These are phyloP conservation scores for Diutina rugosa DNA, from an alignment of 1,139 yeast species.

Conservation along the genomic window DNA sequence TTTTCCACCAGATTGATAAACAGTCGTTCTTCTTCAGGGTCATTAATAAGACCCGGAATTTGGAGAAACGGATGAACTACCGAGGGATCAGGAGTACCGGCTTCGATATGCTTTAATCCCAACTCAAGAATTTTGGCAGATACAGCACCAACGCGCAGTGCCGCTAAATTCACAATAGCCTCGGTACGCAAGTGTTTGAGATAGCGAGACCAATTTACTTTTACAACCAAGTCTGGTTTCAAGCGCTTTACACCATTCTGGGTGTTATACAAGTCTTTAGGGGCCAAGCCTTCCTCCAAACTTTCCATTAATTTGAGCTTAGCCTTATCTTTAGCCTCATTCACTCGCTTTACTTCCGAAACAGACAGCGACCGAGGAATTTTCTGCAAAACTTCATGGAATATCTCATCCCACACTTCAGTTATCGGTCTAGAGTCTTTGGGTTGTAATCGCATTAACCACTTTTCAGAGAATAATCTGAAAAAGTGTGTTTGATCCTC, in stretches of 20 bases:
- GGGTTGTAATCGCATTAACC: slow-evolving; percentile 35
- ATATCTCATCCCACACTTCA: slow-evolving; percentile 46
- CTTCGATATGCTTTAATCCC: slow-evolving; percentile 48
- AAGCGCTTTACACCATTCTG: slow-evolving; percentile 27
- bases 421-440: slow-evolving; percentile 32
- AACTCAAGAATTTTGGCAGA: slow-evolving; percentile 54
- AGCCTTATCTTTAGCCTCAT: slow-evolving; percentile 53
- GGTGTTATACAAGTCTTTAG: slow-evolving; percentile 17
- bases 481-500: slow-evolving; percentile 24
- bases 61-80: slow-evolving; percentile 16
- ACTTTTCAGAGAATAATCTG: slow-evolving; percentile 40
- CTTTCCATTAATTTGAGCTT: slow-evolving; percentile 28
- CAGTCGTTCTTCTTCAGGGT: slow-evolving; percentile 24
- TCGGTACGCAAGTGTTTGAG: slow-evolving; percentile 53
- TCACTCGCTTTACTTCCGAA: slow-evolving; percentile 50
- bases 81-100: slow-evolving; percentile 26
- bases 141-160: slow-evolving; percentile 56
- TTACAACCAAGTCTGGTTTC: slow-evolving; percentile 37
- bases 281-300: slow-evolving; percentile 11
- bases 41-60: slow-evolving; percentile 25
- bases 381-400: slow-evolving; percentile 33
- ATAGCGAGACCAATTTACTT: slow-evolving; percentile 55
- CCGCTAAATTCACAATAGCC: slow-evolving; percentile 51
- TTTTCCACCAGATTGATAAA: slow-evolving; percentile 19
- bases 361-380: slow-evolving; percentile 39